Evolutionary conservation across 2,329 filamentous ascomycete species (phyloP).

Genomic region (Fusarium lateritium): DNA sequence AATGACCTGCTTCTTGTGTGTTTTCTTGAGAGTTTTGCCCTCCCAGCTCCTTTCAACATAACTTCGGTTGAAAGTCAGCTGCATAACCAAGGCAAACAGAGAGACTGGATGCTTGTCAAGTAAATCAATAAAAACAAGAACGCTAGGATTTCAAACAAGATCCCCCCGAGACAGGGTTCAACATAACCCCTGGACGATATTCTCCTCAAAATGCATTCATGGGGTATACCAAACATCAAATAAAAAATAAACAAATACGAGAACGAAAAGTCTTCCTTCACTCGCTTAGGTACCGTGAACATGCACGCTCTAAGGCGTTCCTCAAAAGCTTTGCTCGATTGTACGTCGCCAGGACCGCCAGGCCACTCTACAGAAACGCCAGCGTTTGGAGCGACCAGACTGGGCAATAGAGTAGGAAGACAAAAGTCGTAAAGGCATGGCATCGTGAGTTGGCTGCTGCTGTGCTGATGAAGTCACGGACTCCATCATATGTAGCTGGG

Average conservation of each 20-base stretch:
- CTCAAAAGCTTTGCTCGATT: constrained; percentile 21
- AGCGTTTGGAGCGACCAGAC: constrained; percentile 33
- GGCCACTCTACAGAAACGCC: constrained; percentile 31
- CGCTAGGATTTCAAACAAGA: constrained; percentile 35
- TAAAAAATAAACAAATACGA: constrained; percentile 23
- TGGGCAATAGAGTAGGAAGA: constrained; percentile 31
- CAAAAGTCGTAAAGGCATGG: constrained; percentile 54
- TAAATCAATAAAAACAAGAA: constrained; percentile 30
- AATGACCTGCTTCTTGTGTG: background rate
- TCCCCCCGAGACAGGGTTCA: constrained; percentile 23
- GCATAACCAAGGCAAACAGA: constrained; percentile 19
- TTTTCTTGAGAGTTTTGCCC: background rate
- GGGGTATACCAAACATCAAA: constrained; percentile 47
- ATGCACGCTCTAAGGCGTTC: constrained; percentile 7
- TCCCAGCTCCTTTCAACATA: constrained; percentile 6
- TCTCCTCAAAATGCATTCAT: constrained; percentile 44
- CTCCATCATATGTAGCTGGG: constrained; percentile 23
- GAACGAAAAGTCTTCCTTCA: constrained; percentile 15
- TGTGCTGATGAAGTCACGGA: constrained; percentile 36
- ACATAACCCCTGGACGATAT: constrained; percentile 24
- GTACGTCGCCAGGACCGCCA: constrained; percentile 22
- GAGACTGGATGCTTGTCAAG: constrained; percentile 18
- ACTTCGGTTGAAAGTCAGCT: constrained; percentile 1
- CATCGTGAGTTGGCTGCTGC: constrained; percentile 51
- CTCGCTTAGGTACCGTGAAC: constrained; percentile 25